Conservation (phyloP, 2,329 filamentous ascomycete species). For the Tolypocladium amazonense region DNA sequence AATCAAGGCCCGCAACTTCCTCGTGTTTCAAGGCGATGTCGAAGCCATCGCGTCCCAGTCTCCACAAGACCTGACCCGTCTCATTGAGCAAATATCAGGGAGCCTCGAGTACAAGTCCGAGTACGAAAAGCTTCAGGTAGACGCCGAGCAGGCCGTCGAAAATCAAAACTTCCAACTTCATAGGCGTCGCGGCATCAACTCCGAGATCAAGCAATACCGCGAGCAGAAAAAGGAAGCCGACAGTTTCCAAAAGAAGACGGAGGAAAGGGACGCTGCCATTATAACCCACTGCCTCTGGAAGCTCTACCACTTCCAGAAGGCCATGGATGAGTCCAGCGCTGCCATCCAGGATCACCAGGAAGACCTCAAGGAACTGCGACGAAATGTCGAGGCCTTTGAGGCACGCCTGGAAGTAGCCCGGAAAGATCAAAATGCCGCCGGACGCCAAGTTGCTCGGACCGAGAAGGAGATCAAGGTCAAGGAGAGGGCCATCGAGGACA, state of each 20-base stretch:
- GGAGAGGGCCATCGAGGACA: conserved; percentile 78
- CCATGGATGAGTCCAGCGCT: conserved; percentile 83
- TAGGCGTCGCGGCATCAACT: conserved; percentile 86
- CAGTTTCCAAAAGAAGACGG: conserved; percentile 80
- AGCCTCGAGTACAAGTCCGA: conserved; percentile 90
- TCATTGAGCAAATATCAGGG: conserved; percentile 96
- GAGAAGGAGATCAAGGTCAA: conserved; percentile 78
- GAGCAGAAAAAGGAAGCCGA: conserved; percentile 96
- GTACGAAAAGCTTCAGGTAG: conserved; percentile 81
- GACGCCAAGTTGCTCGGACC: conserved; percentile 66
- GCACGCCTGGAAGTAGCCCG: conserved; percentile 70
- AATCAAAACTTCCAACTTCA: conserved; percentile 83
- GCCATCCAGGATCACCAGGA: conserved; percentile 92
- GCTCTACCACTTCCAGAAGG: conserved; percentile 84
- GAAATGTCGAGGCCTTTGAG: conserved; percentile 79
- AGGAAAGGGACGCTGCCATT: conserved; percentile 82
- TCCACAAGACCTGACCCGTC: conserved; percentile 79
- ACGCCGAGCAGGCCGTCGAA: conserved; percentile 78
- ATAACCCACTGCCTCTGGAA: conserved; percentile 96
- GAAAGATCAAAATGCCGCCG: conserved; percentile 69
- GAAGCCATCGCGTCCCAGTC: conserved; percentile 95
- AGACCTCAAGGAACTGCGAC: conserved; percentile 83
- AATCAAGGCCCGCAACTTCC: conserved; percentile 95
- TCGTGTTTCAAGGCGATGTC: conserved; percentile 97
- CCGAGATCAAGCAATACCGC: conserved; percentile 94